These are phyloP conservation scores for Pseudopediastrum boryanum DNA, from an alignment of 139 green algal genomes.

Conservation along the genomic window DNA sequence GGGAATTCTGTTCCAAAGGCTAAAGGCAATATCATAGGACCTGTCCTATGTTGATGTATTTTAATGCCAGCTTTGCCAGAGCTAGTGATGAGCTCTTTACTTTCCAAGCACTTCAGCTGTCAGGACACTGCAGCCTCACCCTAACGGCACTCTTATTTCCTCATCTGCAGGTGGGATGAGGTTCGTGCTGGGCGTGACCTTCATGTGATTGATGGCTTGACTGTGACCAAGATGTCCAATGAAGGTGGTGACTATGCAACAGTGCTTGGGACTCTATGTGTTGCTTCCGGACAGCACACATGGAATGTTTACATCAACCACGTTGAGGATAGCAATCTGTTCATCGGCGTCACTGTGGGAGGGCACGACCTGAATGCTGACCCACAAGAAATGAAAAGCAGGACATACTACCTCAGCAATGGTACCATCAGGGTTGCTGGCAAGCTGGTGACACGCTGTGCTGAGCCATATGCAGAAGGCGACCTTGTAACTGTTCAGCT, in stretches of 20 bases:
- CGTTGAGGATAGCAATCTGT: constrained; percentile 72
- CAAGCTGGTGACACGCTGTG: constrained; percentile 70
- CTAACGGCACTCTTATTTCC: too few relatives aligned
- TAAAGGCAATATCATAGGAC: too few relatives aligned
- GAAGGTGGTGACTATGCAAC: constrained; percentile 67
- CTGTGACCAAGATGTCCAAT: constrained; percentile 65
- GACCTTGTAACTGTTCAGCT: constrained; percentile 67
- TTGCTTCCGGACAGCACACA: constrained; percentile 59
- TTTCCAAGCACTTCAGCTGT: too few relatives aligned
- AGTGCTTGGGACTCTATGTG: constrained; percentile 62
- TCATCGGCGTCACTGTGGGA: constrained; percentile 63
- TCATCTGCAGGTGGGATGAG: constrained; percentile 65
- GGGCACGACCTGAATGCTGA: constrained; percentile 71
- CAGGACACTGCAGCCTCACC: too few relatives aligned
- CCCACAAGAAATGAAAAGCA: constrained; percentile 72
- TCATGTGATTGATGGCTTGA: constrained; percentile 64
- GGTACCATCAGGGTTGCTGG: constrained; percentile 61
- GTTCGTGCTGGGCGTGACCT: constrained; percentile 61
- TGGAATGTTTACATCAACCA: constrained; percentile 78
- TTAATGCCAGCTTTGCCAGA: too few relatives aligned
- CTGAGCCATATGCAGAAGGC: constrained; percentile 68
- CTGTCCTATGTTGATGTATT: too few relatives aligned
- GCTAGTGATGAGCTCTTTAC: too few relatives aligned
- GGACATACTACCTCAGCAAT: constrained; percentile 72
- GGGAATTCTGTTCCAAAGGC: too few relatives aligned